These are phyloP conservation scores for Dendrocalamus sinicus DNA, from an alignment of 176 grass and related monocot species.

Conservation along the genomic window DNA sequence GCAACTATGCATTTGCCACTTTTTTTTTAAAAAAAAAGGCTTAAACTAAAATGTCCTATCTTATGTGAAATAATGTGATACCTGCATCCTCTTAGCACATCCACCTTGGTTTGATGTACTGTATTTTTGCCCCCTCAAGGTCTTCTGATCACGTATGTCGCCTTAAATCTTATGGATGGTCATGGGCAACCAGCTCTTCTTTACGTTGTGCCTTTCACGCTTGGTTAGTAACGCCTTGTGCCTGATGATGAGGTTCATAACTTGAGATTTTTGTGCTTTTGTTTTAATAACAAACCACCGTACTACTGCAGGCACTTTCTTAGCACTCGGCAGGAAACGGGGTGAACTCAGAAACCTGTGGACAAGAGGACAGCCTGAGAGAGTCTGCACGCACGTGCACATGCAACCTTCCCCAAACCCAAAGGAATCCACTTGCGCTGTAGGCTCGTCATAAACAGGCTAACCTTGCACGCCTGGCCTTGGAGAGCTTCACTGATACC, in stretches of 20 bases:
- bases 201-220: constrained; percentile 96
- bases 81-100: background rate
- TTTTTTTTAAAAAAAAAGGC: background rate
- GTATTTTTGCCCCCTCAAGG: constrained; percentile 40
- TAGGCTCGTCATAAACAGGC: constrained; percentile 1
- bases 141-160: constrained; percentile 88
- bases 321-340: constrained; percentile 69
- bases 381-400: constrained; percentile 62
- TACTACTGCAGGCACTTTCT: constrained; percentile 69
- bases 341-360: constrained; percentile 87
- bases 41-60: background rate
- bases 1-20: background rate
- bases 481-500: constrained; percentile 17
- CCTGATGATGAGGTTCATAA: background rate
- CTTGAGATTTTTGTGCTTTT: background rate
- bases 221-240: constrained; percentile 58
- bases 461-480: constrained; percentile 6
- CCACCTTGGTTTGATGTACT: background rate
- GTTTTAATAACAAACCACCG: background rate
- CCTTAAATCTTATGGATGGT: constrained; percentile 97
- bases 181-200: constrained; percentile 94
- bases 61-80: background rate
- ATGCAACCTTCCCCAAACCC: constrained; percentile 33
- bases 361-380: constrained; percentile 81
- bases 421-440: background rate